These are phyloP conservation scores for Candida gigantensis DNA, from an alignment of 1,139 yeast genomes.

Conservation along the genomic window DNA sequence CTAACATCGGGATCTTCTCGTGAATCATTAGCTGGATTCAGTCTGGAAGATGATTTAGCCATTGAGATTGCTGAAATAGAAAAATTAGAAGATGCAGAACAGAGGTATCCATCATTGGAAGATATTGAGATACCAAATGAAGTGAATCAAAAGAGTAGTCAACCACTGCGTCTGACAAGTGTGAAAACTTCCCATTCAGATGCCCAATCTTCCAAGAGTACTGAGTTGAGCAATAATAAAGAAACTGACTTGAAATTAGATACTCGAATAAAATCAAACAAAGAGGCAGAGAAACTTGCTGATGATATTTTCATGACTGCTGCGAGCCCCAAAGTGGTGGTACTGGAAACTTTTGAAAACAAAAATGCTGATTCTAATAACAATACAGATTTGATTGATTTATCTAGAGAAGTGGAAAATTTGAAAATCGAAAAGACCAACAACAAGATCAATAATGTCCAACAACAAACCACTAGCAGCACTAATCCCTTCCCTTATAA, in stretches of 20 bases:
- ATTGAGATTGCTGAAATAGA: conserved; percentile 18
- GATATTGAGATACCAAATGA: conserved; percentile 21
- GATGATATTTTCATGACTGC: conserved; percentile 39
- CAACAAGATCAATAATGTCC: no score
- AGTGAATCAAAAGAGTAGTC: conserved; percentile 2
- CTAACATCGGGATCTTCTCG: conserved; percentile 6
- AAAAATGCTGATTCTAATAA: not conserved
- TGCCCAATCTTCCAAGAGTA: conserved; percentile 4
- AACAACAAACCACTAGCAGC: conserved; percentile 1
- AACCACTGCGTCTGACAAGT: conserved; percentile 8
- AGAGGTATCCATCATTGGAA: conserved; percentile 47
- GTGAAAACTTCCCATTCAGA: conserved; percentile 3
- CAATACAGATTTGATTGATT: conserved; percentile 8
- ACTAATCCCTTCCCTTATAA: conserved; percentile 16
- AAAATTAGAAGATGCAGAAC: conserved; percentile 43
- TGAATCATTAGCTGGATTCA: conserved; percentile 13
- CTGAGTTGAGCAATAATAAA: conserved; percentile 2
- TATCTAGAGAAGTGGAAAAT: conserved; percentile 6
- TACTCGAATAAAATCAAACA: conserved; percentile 12
- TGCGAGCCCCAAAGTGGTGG: conserved; percentile 2
- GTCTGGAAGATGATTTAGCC: conserved; percentile 13
- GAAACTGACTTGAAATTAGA: not conserved
- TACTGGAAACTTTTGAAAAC: conserved; percentile 2
- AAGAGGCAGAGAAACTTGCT: conserved; percentile 39
- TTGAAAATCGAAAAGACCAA: conserved; percentile 1